These are phyloP conservation scores for Durio zibethinus DNA, from an alignment of 345 rosid species.

Conservation along the genomic window DNA sequence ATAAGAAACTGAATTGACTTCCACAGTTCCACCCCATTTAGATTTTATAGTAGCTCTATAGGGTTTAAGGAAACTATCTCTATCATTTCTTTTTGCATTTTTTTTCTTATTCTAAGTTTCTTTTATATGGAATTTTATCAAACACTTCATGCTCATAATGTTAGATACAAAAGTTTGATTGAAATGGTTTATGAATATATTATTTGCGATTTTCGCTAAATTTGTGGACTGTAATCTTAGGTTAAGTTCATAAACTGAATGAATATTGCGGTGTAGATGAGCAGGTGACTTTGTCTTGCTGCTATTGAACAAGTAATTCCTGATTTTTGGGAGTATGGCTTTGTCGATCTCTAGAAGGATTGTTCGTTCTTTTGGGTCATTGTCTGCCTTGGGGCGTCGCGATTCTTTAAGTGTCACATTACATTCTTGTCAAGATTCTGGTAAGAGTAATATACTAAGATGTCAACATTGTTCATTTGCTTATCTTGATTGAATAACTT, in stretches of 20 bases:
- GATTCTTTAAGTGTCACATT: conserved; percentile 6
- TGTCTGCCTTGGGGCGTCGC: conserved; percentile 21
- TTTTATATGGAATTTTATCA: background rate
- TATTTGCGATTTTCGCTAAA: background rate
- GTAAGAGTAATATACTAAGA: background rate
- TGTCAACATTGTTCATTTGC: background rate
- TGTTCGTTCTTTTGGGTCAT: conserved; percentile 33
- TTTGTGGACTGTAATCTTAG: background rate
- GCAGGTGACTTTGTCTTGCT: background rate
- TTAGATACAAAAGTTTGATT: background rate
- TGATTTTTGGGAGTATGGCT: conserved; percentile 35
- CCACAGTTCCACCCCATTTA: background rate
- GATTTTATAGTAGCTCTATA: background rate
- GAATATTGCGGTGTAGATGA: background rate
- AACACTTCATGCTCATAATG: background rate
- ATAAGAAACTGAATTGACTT: background rate
- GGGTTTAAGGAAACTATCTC: background rate
- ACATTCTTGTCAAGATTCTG: conserved; percentile 16
- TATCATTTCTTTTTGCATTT: background rate
- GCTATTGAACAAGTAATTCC: background rate
- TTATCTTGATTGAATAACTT: conserved; percentile 10
- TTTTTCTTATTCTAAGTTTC: background rate
- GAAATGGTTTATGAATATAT: background rate
- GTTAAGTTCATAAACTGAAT: background rate
- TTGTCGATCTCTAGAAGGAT: conserved; percentile 37